These are phyloP conservation scores for Apiospora sp. DNA, from an alignment of 2,329 filamentous ascomycete genomes.

Conservation along the genomic window DNA sequence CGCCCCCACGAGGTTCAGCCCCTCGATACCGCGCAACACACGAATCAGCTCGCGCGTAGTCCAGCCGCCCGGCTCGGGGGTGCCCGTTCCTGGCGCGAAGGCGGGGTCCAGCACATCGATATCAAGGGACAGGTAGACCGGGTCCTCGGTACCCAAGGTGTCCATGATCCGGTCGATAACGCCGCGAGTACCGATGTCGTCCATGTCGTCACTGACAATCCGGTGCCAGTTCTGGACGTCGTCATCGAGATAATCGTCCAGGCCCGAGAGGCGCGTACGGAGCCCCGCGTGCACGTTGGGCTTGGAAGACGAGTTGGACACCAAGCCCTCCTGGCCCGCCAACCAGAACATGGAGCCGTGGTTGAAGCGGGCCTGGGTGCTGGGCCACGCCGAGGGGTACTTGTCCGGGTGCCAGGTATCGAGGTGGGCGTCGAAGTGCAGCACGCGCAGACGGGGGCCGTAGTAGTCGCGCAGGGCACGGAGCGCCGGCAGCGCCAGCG, in stretches of 20 bases:
- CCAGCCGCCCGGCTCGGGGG: constrained; percentile 91
- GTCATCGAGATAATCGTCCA: constrained; percentile 77
- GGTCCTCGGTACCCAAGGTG: constrained; percentile 75
- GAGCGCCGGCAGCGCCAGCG: constrained; percentile 73
- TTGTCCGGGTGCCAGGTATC: constrained; percentile 87
- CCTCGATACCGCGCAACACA: constrained; percentile 82
- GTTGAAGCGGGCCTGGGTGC: constrained; percentile 77
- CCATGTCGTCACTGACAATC: constrained; percentile 86
- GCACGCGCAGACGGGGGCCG: constrained; percentile 69
- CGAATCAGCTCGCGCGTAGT: constrained; percentile 87
- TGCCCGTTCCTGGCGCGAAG: constrained; percentile 78
- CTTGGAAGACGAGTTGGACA: constrained; percentile 73
- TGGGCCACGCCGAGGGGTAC: constrained; percentile 79
- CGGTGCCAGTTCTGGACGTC: constrained; percentile 79
- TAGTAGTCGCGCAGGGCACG: constrained; percentile 70
- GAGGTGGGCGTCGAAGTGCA: constrained; percentile 81
- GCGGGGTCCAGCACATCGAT: constrained; percentile 79
- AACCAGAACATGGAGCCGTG: constrained; percentile 95
- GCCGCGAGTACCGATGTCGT: constrained; percentile 77
- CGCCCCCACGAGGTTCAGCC: constrained; percentile 84
- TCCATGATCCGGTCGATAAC: constrained; percentile 75
- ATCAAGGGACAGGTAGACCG: constrained; percentile 82
- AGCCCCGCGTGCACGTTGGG: constrained; percentile 85
- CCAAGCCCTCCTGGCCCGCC: constrained; percentile 80
- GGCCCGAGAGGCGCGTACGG: constrained; percentile 76